Evolutionary conservation across 805 yeast species (phyloP).

Genomic region (Saturnispora kantuleensis): DNA sequence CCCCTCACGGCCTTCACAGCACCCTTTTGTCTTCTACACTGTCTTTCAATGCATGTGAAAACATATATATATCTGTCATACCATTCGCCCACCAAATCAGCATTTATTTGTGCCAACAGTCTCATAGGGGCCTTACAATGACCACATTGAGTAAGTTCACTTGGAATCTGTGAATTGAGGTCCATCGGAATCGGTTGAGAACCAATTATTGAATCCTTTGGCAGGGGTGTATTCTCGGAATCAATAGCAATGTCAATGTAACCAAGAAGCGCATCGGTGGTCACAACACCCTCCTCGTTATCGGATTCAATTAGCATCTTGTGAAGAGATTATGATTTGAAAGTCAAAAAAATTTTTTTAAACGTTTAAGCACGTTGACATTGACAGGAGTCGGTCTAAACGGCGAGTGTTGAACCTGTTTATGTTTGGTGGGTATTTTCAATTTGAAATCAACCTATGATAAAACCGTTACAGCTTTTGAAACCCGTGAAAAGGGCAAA

Average conservation of each 20-base stretch:
- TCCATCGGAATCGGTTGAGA: constrained; percentile 70
- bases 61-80: constrained; percentile 80
- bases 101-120: constrained; percentile 66
- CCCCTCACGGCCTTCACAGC: constrained; percentile 72
- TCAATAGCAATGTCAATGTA: constrained; percentile 53
- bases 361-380: not conserved
- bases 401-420: no score
- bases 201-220: constrained; percentile 73
- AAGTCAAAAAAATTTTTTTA: not conserved
- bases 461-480: no score
- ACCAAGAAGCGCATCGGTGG: constrained; percentile 43
- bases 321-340: not conserved
- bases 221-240: constrained; percentile 34
- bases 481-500: no score
- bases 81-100: constrained; percentile 60
- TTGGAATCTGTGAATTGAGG: constrained; percentile 45
- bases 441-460: no score
- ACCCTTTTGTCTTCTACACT: constrained; percentile 64
- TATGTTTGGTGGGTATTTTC: no score
- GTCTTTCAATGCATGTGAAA: constrained; percentile 56
- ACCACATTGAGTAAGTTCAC: constrained; percentile 47
- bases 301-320: constrained; percentile 13
- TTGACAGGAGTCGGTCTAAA: no score
- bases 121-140: constrained; percentile 56
- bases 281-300: constrained; percentile 11